A percentile compares a stretch with the other conserved stretches of the same genome.
Conservation (phyloP, 345 rosid species). For the Diplotaxis tenuifolia region DNA sequence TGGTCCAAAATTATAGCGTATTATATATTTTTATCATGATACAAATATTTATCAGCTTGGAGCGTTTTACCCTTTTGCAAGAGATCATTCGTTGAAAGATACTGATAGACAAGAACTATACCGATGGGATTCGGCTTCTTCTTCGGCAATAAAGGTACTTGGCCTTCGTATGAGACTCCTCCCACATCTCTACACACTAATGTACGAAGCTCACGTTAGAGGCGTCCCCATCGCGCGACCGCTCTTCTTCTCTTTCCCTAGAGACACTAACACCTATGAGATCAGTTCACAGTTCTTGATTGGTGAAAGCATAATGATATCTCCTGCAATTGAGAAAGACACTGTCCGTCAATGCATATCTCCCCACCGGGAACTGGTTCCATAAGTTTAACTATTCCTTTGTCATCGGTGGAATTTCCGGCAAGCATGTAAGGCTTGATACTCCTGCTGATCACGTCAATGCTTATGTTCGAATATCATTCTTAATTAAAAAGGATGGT, state of each 20-base stretch:
- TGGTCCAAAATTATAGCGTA: too few relatives aligned
- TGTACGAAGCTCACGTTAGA: slow-evolving; percentile 55
- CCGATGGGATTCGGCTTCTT: slow-evolving; percentile 72
- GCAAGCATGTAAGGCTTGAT: slow-evolving; percentile 42
- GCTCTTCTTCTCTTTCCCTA: slow-evolving; percentile 68
- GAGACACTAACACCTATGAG: slow-evolving; percentile 50
- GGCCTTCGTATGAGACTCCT: slow-evolving; percentile 65
- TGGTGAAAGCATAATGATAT: slow-evolving; percentile 59
- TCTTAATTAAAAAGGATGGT: too few relatives aligned
- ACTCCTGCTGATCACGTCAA: slow-evolving; percentile 58
- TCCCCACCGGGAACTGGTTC: slow-evolving; percentile 73
- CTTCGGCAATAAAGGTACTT: slow-evolving; percentile 61
- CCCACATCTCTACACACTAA: slow-evolving; percentile 66
- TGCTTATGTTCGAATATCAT: slow-evolving; percentile 52
- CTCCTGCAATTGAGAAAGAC: slow-evolving; percentile 49
- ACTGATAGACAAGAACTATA: slow-evolving; percentile 61
- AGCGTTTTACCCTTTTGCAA: slow-evolving; percentile 79
- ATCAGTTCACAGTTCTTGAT: slow-evolving; percentile 55
- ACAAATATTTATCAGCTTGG: slow-evolving; percentile 72
- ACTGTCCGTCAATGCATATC: slow-evolving; percentile 48
- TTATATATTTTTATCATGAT: too few relatives aligned
- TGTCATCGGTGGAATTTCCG: slow-evolving; percentile 36
- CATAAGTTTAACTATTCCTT: slow-evolving; percentile 59
- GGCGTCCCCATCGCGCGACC: slow-evolving; percentile 78
- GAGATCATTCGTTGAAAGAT: slow-evolving; percentile 51